These are phyloP conservation scores for Wickerhamiella galacta DNA, from an alignment of 805 yeast genomes.

Conservation along the genomic window DNA sequence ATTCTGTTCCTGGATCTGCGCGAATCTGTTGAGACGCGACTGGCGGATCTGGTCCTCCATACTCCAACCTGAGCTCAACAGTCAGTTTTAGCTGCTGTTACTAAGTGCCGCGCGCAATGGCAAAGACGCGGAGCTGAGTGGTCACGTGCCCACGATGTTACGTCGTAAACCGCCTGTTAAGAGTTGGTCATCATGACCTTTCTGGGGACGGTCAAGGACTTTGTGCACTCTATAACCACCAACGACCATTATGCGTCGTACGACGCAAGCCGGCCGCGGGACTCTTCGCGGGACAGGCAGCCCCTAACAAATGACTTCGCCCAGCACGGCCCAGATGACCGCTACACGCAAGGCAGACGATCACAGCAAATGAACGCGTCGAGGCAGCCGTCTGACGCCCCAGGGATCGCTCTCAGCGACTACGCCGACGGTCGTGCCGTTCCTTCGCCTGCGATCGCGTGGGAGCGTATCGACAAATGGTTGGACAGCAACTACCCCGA, in stretches of 20 bases:
- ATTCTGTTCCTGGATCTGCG: neutral
- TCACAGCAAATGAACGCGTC: constrained; percentile 19
- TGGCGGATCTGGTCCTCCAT: constrained; percentile 1
- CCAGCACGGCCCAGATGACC: constrained; percentile 9
- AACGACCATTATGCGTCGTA: constrained; percentile 25
- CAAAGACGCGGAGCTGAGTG: no score
- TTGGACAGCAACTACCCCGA: constrained; percentile 64
- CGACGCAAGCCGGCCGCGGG: constrained; percentile 14
- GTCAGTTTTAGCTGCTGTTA: no score
- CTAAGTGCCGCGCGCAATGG: no score
- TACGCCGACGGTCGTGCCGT: constrained; percentile 42
- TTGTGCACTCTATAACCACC: constrained; percentile 24
- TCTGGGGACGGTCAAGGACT: constrained; percentile 13
- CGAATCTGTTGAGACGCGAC: constrained; percentile 1
- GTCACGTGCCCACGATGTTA: no score
- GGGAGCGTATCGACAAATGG: constrained; percentile 86
- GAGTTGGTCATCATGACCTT: no score
- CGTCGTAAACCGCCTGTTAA: no score
- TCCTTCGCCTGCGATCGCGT: constrained; percentile 56
- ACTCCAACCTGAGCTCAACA: no score
- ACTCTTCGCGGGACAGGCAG: constrained; percentile 9
- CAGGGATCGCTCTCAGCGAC: constrained; percentile 24
- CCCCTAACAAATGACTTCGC: constrained; percentile 10
- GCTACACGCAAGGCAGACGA: constrained; percentile 23
- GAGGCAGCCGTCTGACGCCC: constrained; percentile 21